A percentile compares a stretch with the other conserved stretches of the same genome.
Conservation (phyloP, 2,329 filamentous ascomycete genomes). For the Lachnellula suecica region DNA sequence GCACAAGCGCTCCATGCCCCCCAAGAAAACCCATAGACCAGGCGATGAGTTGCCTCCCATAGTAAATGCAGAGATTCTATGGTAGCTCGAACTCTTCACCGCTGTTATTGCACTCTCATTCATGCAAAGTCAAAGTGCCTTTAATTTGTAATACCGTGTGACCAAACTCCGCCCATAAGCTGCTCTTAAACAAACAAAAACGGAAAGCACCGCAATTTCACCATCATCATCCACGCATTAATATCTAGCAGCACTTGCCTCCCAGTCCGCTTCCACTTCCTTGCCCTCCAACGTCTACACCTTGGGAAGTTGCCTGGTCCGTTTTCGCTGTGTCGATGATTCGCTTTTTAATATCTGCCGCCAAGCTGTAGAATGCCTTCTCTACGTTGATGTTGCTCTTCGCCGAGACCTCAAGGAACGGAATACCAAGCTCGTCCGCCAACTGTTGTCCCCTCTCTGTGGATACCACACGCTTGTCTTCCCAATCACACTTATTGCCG, state of each 20-base stretch:
- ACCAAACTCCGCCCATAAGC: slow-evolving; percentile 35
- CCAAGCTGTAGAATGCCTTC: slow-evolving; percentile 95
- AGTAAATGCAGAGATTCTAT: slow-evolving; percentile 47
- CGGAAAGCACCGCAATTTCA: slow-evolving; percentile 19
- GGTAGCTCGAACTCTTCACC: slow-evolving; percentile 34
- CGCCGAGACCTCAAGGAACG: slow-evolving; percentile 96
- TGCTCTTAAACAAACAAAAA: slow-evolving; percentile 29
- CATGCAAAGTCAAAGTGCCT: slow-evolving; percentile 19
- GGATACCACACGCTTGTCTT: slow-evolving; percentile 94
- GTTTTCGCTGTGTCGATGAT: slow-evolving; percentile 89
- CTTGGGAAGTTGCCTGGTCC: slow-evolving; percentile 57
- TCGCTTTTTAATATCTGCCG: slow-evolving; percentile 96
- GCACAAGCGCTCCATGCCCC: slow-evolving; percentile 47
- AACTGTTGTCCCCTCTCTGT: slow-evolving; percentile 91
- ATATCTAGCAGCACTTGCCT: slow-evolving; percentile 75
- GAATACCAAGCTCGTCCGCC: slow-evolving; percentile 93
- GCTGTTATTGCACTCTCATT: slow-evolving; percentile 11
- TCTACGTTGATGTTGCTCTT: slow-evolving; percentile 99
- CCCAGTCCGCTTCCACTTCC: slow-evolving; percentile 51
- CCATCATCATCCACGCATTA: slow-evolving; percentile 11
- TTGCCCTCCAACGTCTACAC: slow-evolving; percentile 68
- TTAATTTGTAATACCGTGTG: slow-evolving; percentile 32
- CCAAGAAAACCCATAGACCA: slow-evolving; percentile 24
- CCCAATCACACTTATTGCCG: slow-evolving; percentile 99
- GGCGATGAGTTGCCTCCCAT: slow-evolving; percentile 39